These are phyloP conservation scores for Colletotrichum eremochloae DNA, from an alignment of 2,329 filamentous ascomycete genomes.

Conservation along the genomic window DNA sequence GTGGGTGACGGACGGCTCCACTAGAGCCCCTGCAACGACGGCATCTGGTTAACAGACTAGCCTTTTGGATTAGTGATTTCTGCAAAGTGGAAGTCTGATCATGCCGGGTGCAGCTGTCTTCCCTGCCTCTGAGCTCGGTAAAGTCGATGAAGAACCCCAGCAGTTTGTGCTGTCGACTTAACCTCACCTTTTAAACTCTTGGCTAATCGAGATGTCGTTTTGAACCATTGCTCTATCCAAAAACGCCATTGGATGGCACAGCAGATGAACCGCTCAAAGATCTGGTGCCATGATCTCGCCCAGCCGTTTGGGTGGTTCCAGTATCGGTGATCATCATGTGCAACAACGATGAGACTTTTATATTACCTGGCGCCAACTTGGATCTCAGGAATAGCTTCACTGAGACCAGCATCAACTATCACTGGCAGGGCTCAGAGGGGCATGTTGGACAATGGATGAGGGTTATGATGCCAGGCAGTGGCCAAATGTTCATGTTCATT, in stretches of 20 bases:
- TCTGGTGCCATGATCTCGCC: constrained; percentile 45
- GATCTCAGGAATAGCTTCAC: constrained; percentile 75
- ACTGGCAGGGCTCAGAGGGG: constrained; percentile 67
- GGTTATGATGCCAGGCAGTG: constrained; percentile 54
- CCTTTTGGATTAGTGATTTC: not conserved
- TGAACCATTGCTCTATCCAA: constrained; percentile 27
- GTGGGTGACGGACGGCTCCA: not conserved
- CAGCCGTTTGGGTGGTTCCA: constrained; percentile 46
- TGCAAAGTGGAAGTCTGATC: not conserved
- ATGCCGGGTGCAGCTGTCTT: not conserved
- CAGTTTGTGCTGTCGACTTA: not conserved
- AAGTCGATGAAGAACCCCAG: not conserved
- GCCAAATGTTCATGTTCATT: constrained; percentile 66
- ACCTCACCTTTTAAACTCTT: not conserved
- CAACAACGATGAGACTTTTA: constrained; percentile 59
- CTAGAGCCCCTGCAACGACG: not conserved
- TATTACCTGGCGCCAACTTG: constrained; percentile 69
- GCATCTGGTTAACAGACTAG: not conserved
- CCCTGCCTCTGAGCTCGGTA: not conserved
- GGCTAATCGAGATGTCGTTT: constrained; percentile 23
- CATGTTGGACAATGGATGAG: constrained; percentile 72
- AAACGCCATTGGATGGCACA: constrained; percentile 44
- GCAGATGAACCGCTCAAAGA: constrained; percentile 43
- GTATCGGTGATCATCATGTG: constrained; percentile 45
- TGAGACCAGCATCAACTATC: constrained; percentile 72